Evolutionary conservation across 345 rosid genomes (phyloP).

Genomic region (Cochlearia excelsa): DNA sequence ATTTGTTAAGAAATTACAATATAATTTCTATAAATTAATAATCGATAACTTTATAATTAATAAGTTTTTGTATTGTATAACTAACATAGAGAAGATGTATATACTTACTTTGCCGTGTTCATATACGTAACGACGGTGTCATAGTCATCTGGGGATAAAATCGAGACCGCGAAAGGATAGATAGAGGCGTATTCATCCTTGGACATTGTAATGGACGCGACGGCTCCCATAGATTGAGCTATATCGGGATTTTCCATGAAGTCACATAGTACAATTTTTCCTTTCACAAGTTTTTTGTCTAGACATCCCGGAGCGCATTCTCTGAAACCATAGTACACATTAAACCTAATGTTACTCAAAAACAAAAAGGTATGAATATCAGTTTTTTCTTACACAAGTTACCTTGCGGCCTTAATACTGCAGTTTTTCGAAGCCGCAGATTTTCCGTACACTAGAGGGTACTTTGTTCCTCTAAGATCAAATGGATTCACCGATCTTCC

Average conservation of each 20-base stretch:
- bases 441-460: conserved; percentile 37
- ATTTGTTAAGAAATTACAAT: neutral
- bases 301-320: conserved; percentile 31
- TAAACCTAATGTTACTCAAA: neutral
- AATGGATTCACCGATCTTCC: conserved; percentile 43
- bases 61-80: neutral
- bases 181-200: neutral
- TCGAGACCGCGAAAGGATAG: conserved; percentile 34
- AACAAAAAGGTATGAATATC: neutral
- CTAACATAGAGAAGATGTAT: neutral
- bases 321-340: conserved; percentile 24
- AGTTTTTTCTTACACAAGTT: conserved; percentile 12
- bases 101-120: conserved; percentile 34
- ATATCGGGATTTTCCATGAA: neutral
- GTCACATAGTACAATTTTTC: conserved; percentile 45
- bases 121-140: conserved; percentile 31
- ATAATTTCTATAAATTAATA: no score
- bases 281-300: conserved; percentile 34
- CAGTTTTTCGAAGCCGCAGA: conserved; percentile 20
- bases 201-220: conserved; percentile 17
- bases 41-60: no score
- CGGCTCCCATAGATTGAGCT: conserved; percentile 36
- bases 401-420: conserved; percentile 20
- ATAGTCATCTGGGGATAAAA: conserved; percentile 2
- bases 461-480: conserved; percentile 30